Base-by-base conservation (phyloP, 2,329 filamentous ascomycete genomes). In the Rhynchosporium secalis region DNA sequence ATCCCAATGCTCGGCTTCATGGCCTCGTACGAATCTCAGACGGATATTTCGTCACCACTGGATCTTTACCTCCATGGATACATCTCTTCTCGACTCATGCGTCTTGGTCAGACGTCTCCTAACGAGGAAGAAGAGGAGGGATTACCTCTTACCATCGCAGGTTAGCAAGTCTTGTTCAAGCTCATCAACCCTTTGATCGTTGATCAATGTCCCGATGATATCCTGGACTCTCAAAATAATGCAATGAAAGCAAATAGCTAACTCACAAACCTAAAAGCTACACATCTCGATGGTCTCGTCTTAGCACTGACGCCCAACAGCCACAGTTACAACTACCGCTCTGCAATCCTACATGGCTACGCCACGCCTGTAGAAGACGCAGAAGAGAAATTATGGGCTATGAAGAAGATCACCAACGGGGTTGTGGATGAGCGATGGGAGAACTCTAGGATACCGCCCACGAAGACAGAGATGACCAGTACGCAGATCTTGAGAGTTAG, bases 281-380 rank as follows among this genome's bases (percentile, higher is more conserved):
- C 86, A 51, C 86, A 89, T 72, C 77, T 96, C 45, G 91, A 96
- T 76, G 92, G 91, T 45, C 79, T 95, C 58, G 86, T 96, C 8
- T 84, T 96, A 38, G 84, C 89, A 26, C 82, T 96, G 13, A 92
- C 91, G 0, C 89, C 91, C 12, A 90, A 91, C 78, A 85, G 84
- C 63, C 91, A 96, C 79, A 90, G 85, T 77, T 93, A 91, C 79
- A 94, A 96, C 79, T 96, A 95, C 78, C 90, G 91, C 65, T 91
- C 87, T 45, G 68, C 66, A 13, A 64, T 92, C 8, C 80, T 95
- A 12, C 92, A 94, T 71, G 92, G 92, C 1, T 84, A 87, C 73
- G 92, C 88, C 0, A 79, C 76, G 8, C 75, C 88, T 1, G 89
- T 96, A 6, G 83, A 84, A 1, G 84, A 89, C 64, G 74, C 77